phyloP scores from a whole-genome alignment of 2,329 filamentous ascomycete genomes.

The Sporothrix euskadiensis region DNA sequence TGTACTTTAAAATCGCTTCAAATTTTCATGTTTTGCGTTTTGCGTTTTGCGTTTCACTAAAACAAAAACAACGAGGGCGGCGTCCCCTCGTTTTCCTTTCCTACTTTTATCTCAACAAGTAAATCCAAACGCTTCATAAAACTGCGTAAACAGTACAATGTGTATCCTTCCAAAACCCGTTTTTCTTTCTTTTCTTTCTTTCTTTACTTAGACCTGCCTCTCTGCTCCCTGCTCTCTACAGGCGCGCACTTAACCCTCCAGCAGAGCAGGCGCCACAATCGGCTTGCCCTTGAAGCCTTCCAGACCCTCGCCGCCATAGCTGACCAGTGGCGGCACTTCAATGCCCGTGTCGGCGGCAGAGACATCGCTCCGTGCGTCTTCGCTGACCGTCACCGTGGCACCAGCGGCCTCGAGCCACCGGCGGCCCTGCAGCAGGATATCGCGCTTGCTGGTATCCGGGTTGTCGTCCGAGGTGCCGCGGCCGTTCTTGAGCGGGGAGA shows the following conservation, averaged over 20 bases:
- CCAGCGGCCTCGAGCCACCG: constrained; percentile 83
- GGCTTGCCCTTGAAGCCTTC: constrained; percentile 56
- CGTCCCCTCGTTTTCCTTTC: background rate
- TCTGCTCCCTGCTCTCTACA: background rate
- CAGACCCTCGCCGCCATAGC: constrained; percentile 73
- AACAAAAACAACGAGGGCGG: background rate
- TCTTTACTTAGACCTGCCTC: no score
- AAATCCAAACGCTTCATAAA: constrained; percentile 9
- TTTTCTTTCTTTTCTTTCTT: background rate
- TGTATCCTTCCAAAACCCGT: background rate
- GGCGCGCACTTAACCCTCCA: constrained; percentile 42
- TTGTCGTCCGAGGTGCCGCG: constrained; percentile 86
- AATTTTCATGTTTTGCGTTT: background rate
- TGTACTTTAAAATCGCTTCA: background rate
- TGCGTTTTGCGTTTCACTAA: background rate
- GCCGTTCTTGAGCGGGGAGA: constrained; percentile 93
- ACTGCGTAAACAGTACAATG: background rate
- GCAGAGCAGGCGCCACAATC: constrained; percentile 54
- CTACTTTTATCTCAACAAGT: background rate
- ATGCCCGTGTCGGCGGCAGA: constrained; percentile 66
- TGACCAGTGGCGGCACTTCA: constrained; percentile 89
- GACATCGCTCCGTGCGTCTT: constrained; percentile 48
- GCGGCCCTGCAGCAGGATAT: constrained; percentile 87
- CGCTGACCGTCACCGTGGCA: constrained; percentile 59
- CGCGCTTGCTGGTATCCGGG: constrained; percentile 84